Conservation (phyloP, 2,329 filamentous ascomycete genomes). For the Cordyceps militaris region DNA sequence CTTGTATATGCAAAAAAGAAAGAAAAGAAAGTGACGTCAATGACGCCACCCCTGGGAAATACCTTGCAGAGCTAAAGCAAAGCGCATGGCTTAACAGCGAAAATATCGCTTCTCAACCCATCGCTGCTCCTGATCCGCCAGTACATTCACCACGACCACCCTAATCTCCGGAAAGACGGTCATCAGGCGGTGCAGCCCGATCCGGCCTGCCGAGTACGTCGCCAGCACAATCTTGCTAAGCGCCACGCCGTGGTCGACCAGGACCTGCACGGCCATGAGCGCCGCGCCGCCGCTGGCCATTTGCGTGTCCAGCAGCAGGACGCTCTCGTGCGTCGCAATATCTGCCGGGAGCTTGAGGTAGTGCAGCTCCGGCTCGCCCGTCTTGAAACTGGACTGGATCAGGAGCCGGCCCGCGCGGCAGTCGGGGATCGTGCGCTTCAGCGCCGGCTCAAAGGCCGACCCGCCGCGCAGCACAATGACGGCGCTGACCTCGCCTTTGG, state of each 20-base stretch:
- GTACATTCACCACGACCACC: constrained; percentile 76
- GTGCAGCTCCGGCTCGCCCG: constrained; percentile 87
- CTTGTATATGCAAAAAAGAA: constrained; percentile 1
- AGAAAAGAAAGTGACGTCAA: background rate
- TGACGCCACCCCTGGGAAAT: background rate
- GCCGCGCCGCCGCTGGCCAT: constrained; percentile 84
- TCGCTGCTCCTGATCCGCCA: constrained; percentile 73
- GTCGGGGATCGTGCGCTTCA: constrained; percentile 87
- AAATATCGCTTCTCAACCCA: constrained; percentile 91
- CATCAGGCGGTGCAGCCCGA: constrained; percentile 76
- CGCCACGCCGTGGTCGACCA: constrained; percentile 85
- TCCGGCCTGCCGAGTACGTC: constrained; percentile 80
- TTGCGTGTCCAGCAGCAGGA: constrained; percentile 84
- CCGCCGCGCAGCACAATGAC: constrained; percentile 86
- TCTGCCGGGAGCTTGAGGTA: constrained; percentile 74
- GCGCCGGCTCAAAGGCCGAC: constrained; percentile 76
- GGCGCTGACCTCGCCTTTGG: constrained; percentile 70
- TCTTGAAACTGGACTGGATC: constrained; percentile 80
- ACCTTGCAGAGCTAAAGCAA: background rate
- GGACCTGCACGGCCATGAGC: constrained; percentile 92
- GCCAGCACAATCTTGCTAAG: constrained; percentile 85
- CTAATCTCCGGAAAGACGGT: constrained; percentile 84
- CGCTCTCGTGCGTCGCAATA: constrained; percentile 67
- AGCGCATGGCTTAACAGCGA: constrained; percentile 55
- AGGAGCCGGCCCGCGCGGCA: constrained; percentile 82